Percentiles rank a stretch among this genome's conserved stretches.
Conservation (phyloP, 352 stramenopile species). For the Saprolegnia diclina region DNA sequence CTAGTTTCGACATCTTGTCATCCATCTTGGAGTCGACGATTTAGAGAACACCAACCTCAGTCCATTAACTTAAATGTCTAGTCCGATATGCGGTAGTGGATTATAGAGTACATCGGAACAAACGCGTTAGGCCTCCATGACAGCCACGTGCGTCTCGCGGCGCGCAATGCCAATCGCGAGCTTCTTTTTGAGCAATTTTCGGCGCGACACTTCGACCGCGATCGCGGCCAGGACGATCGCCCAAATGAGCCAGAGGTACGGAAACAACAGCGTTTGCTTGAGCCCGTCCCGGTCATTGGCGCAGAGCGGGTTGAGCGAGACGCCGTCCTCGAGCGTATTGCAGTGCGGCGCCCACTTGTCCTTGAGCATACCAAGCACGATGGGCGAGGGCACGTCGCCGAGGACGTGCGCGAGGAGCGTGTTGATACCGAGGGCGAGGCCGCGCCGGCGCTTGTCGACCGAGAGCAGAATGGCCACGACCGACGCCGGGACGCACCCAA, state of each 20-base stretch:
- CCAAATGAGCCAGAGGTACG: slow-evolving; percentile 69
- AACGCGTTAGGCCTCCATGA: neutral
- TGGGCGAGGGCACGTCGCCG: slow-evolving; percentile 91
- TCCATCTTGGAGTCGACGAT: too few relatives aligned
- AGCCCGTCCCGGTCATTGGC: slow-evolving; percentile 53
- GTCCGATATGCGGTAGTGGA: too few relatives aligned
- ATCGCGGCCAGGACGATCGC: slow-evolving; percentile 40
- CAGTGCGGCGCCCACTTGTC: slow-evolving; percentile 87
- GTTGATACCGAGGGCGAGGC: slow-evolving; percentile 90
- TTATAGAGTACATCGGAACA: neutral
- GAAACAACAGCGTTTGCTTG: slow-evolving; percentile 66
- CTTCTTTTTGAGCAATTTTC: neutral
- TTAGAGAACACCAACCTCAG: too few relatives aligned
- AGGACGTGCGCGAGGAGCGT: slow-evolving; percentile 89
- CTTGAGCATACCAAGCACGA: slow-evolving; percentile 90
- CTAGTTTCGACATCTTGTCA: too few relatives aligned
- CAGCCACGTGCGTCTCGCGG: neutral
- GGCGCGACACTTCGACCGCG: slow-evolving; percentile 4
- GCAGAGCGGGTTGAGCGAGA: slow-evolving; percentile 60
- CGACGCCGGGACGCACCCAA: slow-evolving; percentile 41
- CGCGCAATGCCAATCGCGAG: neutral
- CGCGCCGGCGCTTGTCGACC: slow-evolving; percentile 82
- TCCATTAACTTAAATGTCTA: too few relatives aligned
- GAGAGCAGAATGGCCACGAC: slow-evolving; percentile 88
- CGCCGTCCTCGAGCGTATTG: slow-evolving; percentile 57